Conservation (phyloP, 2,329 filamentous ascomycete genomes). For the Ceratocystis smalleyi region DNA sequence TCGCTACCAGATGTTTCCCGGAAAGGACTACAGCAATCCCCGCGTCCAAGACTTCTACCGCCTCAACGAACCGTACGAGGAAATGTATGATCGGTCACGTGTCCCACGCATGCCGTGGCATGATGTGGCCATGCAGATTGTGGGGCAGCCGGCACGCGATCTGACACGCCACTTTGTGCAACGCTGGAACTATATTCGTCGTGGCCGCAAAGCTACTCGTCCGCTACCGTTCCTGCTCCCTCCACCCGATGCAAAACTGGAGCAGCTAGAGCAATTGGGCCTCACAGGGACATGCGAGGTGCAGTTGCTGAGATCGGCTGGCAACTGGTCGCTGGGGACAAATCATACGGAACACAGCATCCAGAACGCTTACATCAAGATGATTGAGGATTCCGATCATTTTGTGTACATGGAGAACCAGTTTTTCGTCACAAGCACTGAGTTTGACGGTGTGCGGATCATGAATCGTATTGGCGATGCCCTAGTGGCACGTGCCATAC, state of each 20-base stretch:
- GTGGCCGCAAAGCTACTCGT: slow-evolving; percentile 80
- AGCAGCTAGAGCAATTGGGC: slow-evolving; percentile 74
- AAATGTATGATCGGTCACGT: slow-evolving; percentile 90
- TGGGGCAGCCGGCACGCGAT: slow-evolving; percentile 87
- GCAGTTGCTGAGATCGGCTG: slow-evolving; percentile 82
- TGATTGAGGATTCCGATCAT: slow-evolving; percentile 90
- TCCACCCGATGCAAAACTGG: slow-evolving; percentile 75
- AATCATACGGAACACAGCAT: slow-evolving; percentile 85
- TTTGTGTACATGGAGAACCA: slow-evolving; percentile 99
- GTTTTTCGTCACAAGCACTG: slow-evolving; percentile 89
- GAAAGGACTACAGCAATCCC: slow-evolving; percentile 96
- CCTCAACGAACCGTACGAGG: slow-evolving; percentile 86
- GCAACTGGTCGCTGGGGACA: slow-evolving; percentile 81
- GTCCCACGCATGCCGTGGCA: slow-evolving; percentile 97
- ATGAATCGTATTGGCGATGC: slow-evolving; percentile 90
- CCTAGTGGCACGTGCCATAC: slow-evolving; percentile 76
- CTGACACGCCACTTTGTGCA: slow-evolving; percentile 93
- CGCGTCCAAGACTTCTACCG: slow-evolving; percentile 89
- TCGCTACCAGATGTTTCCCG: slow-evolving; percentile 89
- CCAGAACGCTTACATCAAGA: slow-evolving; percentile 83
- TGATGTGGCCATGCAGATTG: slow-evolving; percentile 93
- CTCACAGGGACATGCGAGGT: slow-evolving; percentile 91
- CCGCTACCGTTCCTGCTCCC: slow-evolving; percentile 88
- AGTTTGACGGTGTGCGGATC: slow-evolving; percentile 74
- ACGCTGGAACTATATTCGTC: slow-evolving; percentile 91